Evolutionary conservation across 2,329 filamentous ascomycete genomes (phyloP).

Genomic region (Claviceps sp.): DNA sequence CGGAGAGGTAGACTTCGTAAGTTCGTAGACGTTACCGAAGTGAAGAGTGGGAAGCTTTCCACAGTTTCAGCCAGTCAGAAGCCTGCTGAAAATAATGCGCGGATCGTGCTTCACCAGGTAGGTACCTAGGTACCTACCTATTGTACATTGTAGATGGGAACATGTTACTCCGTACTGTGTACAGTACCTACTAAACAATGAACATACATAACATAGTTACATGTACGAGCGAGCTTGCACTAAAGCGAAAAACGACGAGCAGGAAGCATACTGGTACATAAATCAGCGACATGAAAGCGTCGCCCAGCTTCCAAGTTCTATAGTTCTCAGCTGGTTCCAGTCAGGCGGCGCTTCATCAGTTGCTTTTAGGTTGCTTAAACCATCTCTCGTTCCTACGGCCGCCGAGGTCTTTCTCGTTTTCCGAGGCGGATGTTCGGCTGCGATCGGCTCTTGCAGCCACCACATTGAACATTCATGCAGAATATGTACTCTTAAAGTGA

Average conservation of each 20-base stretch:
- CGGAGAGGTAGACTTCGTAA: constrained; percentile 16
- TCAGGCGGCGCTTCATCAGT: background rate
- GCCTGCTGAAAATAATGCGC: constrained; percentile 14
- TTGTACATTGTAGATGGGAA: no score
- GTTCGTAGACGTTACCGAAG: constrained; percentile 9
- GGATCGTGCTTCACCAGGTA: background rate
- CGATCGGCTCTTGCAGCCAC: constrained; percentile 3
- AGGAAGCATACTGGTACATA: no score
- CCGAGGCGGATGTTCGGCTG: constrained; percentile 6
- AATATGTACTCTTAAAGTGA: no score
- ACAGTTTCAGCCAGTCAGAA: constrained; percentile 12
- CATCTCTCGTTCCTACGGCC: background rate
- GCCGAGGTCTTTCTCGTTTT: background rate
- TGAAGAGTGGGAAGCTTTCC: background rate
- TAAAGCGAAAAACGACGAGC: no score
- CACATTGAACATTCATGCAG: no score
- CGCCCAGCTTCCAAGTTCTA: no score
- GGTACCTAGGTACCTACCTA: constrained; percentile 2
- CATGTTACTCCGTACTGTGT: constrained; percentile 1
- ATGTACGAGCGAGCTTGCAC: no score
- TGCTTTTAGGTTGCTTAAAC: background rate
- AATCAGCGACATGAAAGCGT: no score
- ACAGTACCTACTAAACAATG: no score
- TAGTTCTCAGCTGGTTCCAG: no score
- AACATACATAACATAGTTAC: no score